A percentile compares a stretch with the other conserved stretches of the same genome.
These are phyloP conservation scores for Hygrocybe coccinea DNA, from an alignment of 768 basidiomycete genomes.

Conservation along the genomic window DNA sequence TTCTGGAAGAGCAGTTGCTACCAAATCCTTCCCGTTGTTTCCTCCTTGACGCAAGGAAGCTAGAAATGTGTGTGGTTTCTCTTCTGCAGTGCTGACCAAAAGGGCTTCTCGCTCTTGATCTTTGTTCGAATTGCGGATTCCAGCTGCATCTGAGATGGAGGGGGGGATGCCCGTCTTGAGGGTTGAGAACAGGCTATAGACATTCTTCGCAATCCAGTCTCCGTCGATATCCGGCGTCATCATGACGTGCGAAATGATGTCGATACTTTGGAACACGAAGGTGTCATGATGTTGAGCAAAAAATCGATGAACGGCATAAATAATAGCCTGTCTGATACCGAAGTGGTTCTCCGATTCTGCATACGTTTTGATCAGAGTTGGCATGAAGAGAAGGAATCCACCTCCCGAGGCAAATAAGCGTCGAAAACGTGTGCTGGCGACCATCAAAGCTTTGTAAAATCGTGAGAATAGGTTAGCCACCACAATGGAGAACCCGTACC, in stretches of 20 bases:
- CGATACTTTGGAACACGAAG: constrained; percentile 71
- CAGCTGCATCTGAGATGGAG: constrained; percentile 53
- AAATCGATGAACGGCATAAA: constrained; percentile 68
- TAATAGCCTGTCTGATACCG: constrained; percentile 61
- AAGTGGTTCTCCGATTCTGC: constrained; percentile 51
- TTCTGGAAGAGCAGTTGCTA: constrained; percentile 48
- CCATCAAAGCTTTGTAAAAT: constrained; percentile 53
- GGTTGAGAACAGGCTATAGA: constrained; percentile 57
- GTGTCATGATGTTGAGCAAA: constrained; percentile 68
- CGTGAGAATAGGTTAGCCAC: neutral
- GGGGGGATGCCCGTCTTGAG: constrained; percentile 42
- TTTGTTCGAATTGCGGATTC: constrained; percentile 60
- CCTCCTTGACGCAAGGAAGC: constrained; percentile 46
- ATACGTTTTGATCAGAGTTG: constrained; percentile 65
- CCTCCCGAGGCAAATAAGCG: constrained; percentile 70
- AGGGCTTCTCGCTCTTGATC: constrained; percentile 66
- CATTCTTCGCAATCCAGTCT: constrained; percentile 49
- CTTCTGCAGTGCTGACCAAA: constrained; percentile 63
- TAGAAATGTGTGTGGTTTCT: constrained; percentile 67
- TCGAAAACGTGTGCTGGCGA: constrained; percentile 69
- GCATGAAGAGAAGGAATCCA: constrained; percentile 73
- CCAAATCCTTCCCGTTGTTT: constrained; percentile 37
- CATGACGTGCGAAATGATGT: constrained; percentile 53
- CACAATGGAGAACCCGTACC: constrained; percentile 39
- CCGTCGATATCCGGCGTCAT: constrained; percentile 45